A percentile compares a stretch with the other conserved stretches of the same genome.
These are phyloP conservation scores for Aspergillus quadrilineatus DNA, from an alignment of 2,329 filamentous ascomycete genomes.

Conservation along the genomic window DNA sequence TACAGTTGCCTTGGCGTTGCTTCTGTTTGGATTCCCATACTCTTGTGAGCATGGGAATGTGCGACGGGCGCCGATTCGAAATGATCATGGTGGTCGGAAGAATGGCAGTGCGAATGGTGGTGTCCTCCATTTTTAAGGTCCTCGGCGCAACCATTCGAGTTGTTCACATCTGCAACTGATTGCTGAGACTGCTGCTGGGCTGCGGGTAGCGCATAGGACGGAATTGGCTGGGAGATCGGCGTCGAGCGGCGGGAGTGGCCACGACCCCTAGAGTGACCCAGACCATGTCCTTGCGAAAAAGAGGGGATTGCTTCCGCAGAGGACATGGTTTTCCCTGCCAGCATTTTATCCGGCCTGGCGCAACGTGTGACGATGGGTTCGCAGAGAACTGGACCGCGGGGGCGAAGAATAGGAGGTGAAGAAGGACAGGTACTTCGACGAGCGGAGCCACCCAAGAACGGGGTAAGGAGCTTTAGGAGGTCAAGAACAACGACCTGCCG, in stretches of 20 bases:
- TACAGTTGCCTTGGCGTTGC: neutral
- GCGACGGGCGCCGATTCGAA: slow-evolving; percentile 21
- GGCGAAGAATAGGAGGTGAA: slow-evolving; percentile 12
- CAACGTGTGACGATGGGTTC: slow-evolving; percentile 14
- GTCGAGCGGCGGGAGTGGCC: slow-evolving; percentile 37
- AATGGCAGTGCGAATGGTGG: slow-evolving; percentile 42
- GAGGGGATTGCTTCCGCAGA: slow-evolving; percentile 30
- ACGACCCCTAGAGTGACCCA: slow-evolving; percentile 31
- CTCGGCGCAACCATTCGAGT: slow-evolving; percentile 29
- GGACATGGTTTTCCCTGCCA: slow-evolving; percentile 32
- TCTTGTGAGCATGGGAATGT: neutral
- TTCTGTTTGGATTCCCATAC: slow-evolving; percentile 1
- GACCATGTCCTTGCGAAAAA: slow-evolving; percentile 26
- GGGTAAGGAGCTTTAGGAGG: slow-evolving; percentile 21
- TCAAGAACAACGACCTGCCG: slow-evolving; percentile 18
- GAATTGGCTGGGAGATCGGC: slow-evolving; percentile 27
- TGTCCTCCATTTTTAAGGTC: slow-evolving; percentile 26
- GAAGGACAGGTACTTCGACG: slow-evolving; percentile 13
- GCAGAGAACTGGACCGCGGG: slow-evolving; percentile 4
- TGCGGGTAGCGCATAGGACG: slow-evolving; percentile 20
- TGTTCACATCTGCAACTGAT: slow-evolving; percentile 16
- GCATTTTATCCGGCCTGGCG: slow-evolving; percentile 29
- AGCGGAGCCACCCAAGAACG: slow-evolving; percentile 11
- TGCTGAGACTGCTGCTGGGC: slow-evolving; percentile 21
- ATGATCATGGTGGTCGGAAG: slow-evolving; percentile 26